phyloP scores from a whole-genome alignment of 345 rosid species.

The Pugionium cornutum region DNA sequence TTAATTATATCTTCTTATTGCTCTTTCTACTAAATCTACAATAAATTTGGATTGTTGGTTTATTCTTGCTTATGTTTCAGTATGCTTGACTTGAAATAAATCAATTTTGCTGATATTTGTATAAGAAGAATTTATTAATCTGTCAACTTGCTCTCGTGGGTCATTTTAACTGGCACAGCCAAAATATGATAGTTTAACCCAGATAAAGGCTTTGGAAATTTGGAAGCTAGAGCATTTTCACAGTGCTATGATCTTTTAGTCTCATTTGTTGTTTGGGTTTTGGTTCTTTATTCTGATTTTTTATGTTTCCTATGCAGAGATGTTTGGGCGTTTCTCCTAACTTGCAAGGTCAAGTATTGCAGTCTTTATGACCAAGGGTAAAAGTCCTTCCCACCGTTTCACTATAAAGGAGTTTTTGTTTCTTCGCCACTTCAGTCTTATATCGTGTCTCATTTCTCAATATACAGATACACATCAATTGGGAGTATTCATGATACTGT shows the following conservation, averaged over 20 bases:
- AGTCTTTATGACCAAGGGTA: constrained; percentile 98
- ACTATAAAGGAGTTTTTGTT: not conserved
- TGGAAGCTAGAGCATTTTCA: constrained; percentile 1
- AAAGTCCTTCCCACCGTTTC: constrained; percentile 34
- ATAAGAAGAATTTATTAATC: not conserved
- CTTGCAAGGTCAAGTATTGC: constrained; percentile 93
- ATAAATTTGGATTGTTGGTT: not conserved
- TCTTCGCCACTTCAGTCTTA: not conserved
- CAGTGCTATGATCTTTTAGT: not conserved
- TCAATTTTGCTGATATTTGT: not conserved
- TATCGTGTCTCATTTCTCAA: constrained; percentile 16
- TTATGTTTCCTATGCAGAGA: constrained; percentile 57
- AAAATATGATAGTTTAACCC: not conserved
- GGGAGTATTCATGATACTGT: constrained; percentile 94
- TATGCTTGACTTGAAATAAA: not conserved
- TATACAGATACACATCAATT: constrained; percentile 85
- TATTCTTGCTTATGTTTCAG: not conserved
- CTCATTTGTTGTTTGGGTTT: constrained; percentile 5
- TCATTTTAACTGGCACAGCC: constrained; percentile 3
- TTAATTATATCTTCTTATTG: constrained; percentile 21
- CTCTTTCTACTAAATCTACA: not conserved
- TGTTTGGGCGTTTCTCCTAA: constrained; percentile 94
- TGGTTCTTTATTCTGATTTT: constrained; percentile 4
- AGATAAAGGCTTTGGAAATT: constrained; percentile 2
- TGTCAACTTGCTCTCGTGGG: constrained; percentile 21